Percentiles rank a stretch among this genome's conserved stretches.
phyloP scores from a whole-genome alignment of 768 basidiomycete genomes.

The Hygrocybe coccinea region DNA sequence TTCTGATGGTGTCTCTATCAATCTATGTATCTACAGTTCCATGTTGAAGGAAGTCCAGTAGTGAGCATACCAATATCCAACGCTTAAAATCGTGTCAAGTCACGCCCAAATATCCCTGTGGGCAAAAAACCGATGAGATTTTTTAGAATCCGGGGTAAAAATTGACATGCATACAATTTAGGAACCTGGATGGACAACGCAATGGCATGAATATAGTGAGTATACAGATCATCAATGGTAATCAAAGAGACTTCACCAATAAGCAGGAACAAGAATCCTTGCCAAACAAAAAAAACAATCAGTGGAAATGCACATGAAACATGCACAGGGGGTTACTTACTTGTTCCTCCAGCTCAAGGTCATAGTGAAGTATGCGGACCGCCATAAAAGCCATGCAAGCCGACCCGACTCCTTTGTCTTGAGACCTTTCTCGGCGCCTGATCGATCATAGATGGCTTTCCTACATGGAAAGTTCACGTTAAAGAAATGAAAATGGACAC shows the following conservation, averaged over 20 bases:
- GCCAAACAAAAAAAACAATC: neutral
- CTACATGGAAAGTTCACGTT: slow-evolving; percentile 28
- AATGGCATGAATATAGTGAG: slow-evolving; percentile 60
- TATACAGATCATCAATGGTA: slow-evolving; percentile 4
- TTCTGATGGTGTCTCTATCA: neutral
- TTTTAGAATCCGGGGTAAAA: slow-evolving; percentile 1
- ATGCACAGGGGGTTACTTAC: slow-evolving; percentile 31
- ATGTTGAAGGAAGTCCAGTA: neutral
- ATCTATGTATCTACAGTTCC: slow-evolving; percentile 2
- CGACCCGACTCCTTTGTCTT: slow-evolving; percentile 60
- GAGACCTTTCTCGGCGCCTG: slow-evolving; percentile 44
- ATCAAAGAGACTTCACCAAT: slow-evolving; percentile 44
- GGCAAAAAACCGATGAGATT: slow-evolving; percentile 4
- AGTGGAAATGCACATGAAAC: neutral
- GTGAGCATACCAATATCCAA: neutral
- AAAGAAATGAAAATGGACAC: neutral
- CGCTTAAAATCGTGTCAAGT: slow-evolving; percentile 60
- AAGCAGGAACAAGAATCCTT: slow-evolving; percentile 63
- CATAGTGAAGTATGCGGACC: slow-evolving; percentile 77
- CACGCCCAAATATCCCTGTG: slow-evolving; percentile 71
- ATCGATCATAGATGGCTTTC: slow-evolving; percentile 75
- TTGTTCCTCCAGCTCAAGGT: slow-evolving; percentile 69
- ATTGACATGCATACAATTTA: neutral
- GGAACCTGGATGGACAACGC: slow-evolving; percentile 19
- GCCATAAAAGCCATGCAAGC: slow-evolving; percentile 75